A percentile compares a stretch with the other conserved stretches of the same genome.
phyloP scores from a whole-genome alignment of 2,329 filamentous ascomycete genomes.

The Westerdykella ornata region DNA sequence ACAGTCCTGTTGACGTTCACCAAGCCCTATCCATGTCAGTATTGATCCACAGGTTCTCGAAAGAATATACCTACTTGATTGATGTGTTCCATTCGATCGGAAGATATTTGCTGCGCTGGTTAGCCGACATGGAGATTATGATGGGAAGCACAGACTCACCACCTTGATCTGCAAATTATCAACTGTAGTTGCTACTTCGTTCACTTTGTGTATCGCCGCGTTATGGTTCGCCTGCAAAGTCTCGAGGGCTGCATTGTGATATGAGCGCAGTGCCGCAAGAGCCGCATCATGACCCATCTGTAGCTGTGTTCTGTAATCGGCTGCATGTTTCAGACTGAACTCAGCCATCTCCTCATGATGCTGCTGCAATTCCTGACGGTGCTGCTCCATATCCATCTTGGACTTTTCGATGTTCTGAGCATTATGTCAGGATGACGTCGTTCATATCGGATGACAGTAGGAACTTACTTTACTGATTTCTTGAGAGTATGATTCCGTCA shows the following conservation, averaged over 20 bases:
- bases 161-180: neutral
- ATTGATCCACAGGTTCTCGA: neutral
- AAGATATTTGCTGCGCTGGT: neutral
- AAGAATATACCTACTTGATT: neutral
- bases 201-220: slow-evolving; percentile 3
- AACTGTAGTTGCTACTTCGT: neutral
- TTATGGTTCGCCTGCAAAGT: neutral
- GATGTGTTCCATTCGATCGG: neutral
- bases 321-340: slow-evolving; percentile 1
- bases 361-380: slow-evolving; percentile 3
- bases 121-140: neutral
- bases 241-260: neutral
- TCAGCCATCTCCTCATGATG: slow-evolving; percentile 3
- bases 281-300: slow-evolving; percentile 1
- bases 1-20: slow-evolving; percentile 1
- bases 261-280: neutral
- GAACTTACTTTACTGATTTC: neutral
- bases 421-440: too few species aligned
- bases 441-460: too few species aligned
- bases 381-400: slow-evolving; percentile 1
- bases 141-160: neutral
- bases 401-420: neutral
- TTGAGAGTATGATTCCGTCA: neutral
- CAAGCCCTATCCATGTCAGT: neutral
- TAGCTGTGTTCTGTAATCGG: slow-evolving; percentile 2